Base-by-base conservation (phyloP, 2,329 filamentous ascomycete species). In the Westerdykella sp. region DNA sequence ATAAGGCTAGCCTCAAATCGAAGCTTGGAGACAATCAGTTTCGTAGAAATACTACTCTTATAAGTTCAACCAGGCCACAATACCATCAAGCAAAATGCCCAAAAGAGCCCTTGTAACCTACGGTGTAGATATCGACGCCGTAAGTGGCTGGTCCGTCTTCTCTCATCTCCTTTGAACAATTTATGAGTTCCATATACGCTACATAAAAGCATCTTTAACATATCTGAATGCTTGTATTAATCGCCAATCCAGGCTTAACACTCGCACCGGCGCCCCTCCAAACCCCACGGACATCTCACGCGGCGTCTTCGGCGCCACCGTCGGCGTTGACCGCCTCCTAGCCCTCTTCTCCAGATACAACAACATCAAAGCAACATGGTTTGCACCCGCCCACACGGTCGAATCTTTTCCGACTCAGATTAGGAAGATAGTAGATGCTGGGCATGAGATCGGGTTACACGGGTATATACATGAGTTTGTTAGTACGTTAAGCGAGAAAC, bases 341-440 rank as follows among this genome's bases (percentile, higher is more conserved):
- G 65, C 63, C 37, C 56, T 73, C 7, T 70, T 57, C 53, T 57
- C 63, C 35, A 68, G 67, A 34, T 66, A 71, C 52, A 21, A 21
- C 18, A 52, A 62, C 38, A 72, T 73, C 53, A 66, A 65, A 44
- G 52, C 66, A 7, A 70, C 67, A 1, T 71, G 67, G 63, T 71
- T 70, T 51, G 52, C 63, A 43, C 69, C 69, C 11, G 68, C 61
- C 3, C 69, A 72, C 48, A 59, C 70, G 2, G 53, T 76, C 5
- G 72, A 74, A 42, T 71, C 68, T 0, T 73, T 77, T 54, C 76
- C 73, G 0, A 62, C 66, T 18, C 72, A 72, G 54, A 63, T 75
- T 41, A 71, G 67, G 25, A 71, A 69, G 56, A 62, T 72, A 28
- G 50, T 66, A 5, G 68, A 71, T 43, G 58, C 59, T 64, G 32